A percentile compares a stretch with the other conserved stretches of the same genome.
Conservation (phyloP, 129 eudicot species). For the Lactuca saligna region DNA sequence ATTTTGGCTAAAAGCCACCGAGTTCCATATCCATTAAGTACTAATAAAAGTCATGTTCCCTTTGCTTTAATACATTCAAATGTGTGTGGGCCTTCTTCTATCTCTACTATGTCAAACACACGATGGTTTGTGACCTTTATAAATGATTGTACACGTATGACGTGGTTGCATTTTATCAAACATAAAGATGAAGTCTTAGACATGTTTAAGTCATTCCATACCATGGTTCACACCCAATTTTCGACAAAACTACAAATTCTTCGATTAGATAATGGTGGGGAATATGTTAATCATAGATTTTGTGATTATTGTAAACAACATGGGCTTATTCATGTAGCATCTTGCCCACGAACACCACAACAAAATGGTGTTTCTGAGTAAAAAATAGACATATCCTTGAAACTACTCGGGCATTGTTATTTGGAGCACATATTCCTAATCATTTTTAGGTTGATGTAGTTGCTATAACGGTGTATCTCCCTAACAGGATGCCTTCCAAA, state of each 20-base stretch:
- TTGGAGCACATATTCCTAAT: too few species aligned
- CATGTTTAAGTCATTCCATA: not conserved
- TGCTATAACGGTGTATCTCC: too few species aligned
- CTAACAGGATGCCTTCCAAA: too few species aligned
- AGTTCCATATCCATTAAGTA: not conserved
- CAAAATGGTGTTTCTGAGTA: not conserved
- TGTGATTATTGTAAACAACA: not conserved
- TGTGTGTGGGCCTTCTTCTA: not conserved
- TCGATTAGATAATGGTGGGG: not conserved
- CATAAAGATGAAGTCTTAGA: constrained; percentile 2
- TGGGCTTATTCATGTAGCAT: constrained; percentile 1
- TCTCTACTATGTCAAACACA: not conserved
- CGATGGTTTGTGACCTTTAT: not conserved
- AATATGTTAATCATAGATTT: not conserved
- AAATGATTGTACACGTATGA: too few species aligned
- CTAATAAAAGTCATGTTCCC: not conserved
- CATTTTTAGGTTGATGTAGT: too few species aligned
- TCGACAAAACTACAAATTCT: not conserved
- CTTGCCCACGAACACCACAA: not conserved
- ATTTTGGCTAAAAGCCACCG: too few species aligned
- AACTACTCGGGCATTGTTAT: not conserved
- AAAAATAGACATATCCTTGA: not conserved
- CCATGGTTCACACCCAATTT: constrained; percentile 1
- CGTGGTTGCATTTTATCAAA: not conserved
- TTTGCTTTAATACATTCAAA: not conserved